phyloP scores from a whole-genome alignment of 2,329 filamentous ascomycete genomes.

The Cladosporium sp. region DNA sequence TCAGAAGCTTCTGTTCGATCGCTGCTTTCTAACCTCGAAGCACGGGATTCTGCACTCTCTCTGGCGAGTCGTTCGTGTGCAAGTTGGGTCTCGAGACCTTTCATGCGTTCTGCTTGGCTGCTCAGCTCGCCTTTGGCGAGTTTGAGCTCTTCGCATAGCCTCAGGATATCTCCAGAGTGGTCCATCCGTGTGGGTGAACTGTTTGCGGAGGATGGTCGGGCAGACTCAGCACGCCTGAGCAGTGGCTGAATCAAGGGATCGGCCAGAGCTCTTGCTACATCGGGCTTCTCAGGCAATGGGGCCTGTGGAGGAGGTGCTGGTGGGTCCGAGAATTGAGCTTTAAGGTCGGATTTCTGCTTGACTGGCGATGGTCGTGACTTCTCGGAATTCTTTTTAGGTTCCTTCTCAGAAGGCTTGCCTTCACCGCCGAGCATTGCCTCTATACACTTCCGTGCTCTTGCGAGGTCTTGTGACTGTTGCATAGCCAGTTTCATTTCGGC shows the following conservation, averaged over 20 bases:
- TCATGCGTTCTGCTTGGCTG: constrained; percentile 72
- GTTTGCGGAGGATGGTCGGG: constrained; percentile 57
- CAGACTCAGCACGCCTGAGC: constrained; percentile 70
- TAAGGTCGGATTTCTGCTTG: constrained; percentile 68
- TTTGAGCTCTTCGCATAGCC: constrained; percentile 78
- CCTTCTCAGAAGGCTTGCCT: constrained; percentile 40
- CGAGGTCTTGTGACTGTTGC: constrained; percentile 80
- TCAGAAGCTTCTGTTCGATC: constrained; percentile 39
- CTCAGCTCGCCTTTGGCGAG: constrained; percentile 83
- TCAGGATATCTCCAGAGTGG: constrained; percentile 68
- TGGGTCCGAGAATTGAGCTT: constrained; percentile 84
- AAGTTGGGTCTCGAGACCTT: constrained; percentile 74
- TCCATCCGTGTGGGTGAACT: constrained; percentile 59
- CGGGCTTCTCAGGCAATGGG: constrained; percentile 88
- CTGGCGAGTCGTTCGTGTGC: constrained; percentile 76
- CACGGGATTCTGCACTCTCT: constrained; percentile 77
- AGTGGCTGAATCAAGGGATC: constrained; percentile 52
- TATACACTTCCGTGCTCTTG: constrained; percentile 77
- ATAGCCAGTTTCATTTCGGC: constrained; percentile 86
- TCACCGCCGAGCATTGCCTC: constrained; percentile 72
- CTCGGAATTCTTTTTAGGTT: constrained; percentile 43
- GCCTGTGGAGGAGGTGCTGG: constrained; percentile 91
- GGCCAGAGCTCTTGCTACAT: constrained; percentile 52
- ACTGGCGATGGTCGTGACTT: constrained; percentile 41
- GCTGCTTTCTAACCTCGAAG: constrained; percentile 65